Percentiles rank a stretch among this genome's conserved stretches.
Conservation (phyloP, 2,329 filamentous ascomycete genomes). For the Pezicula radicicola region DNA sequence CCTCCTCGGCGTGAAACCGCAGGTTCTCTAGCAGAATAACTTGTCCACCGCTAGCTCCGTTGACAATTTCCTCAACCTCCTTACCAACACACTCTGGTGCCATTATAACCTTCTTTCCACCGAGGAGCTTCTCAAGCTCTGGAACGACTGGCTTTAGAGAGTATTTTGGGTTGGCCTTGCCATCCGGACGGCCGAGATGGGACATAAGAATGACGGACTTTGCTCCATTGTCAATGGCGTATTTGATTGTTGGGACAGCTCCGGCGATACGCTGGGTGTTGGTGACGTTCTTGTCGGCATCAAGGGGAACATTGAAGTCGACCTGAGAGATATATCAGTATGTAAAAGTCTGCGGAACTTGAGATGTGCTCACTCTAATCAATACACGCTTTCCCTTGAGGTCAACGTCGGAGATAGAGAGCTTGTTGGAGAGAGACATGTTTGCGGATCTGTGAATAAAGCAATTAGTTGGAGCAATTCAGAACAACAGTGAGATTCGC, state of each 20-base stretch:
- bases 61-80: constrained; percentile 86
- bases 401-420: constrained; percentile 93
- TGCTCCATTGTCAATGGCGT: constrained; percentile 84
- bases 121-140: constrained; percentile 86
- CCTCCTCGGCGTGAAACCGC: constrained; percentile 97
- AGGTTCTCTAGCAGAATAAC: constrained; percentile 95
- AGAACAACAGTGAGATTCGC: no score
- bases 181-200: constrained; percentile 93
- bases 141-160: constrained; percentile 87
- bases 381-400: constrained; percentile 98
- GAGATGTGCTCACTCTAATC: constrained; percentile 71
- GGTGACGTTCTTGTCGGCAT: constrained; percentile 88
- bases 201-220: constrained; percentile 97
- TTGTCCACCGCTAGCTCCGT: constrained; percentile 75
- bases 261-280: constrained; percentile 98
- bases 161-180: constrained; percentile 88
- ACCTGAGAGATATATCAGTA: constrained; percentile 54
- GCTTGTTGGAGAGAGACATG: constrained; percentile 99
- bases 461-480: no score
- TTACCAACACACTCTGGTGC: constrained; percentile 86
- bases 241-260: constrained; percentile 91
- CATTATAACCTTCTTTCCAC: constrained; percentile 77
- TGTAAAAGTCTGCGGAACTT: neutral
- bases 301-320: constrained; percentile 99
- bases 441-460: constrained; percentile 27